Base-by-base conservation (phyloP, 177 flowering plant genomes). In the Vitis hybrid region DNA sequence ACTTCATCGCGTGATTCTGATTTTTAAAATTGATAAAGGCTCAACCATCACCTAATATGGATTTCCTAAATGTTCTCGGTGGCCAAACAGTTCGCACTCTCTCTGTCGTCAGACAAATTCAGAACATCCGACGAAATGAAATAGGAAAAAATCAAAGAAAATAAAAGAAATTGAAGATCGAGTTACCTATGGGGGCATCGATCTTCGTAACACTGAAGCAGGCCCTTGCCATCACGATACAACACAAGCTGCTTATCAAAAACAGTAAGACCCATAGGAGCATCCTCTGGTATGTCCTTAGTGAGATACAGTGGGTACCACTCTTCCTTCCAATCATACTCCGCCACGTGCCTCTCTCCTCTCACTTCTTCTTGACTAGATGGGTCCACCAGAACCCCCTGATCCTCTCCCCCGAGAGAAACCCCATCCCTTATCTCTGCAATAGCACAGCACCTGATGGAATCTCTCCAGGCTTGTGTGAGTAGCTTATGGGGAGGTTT, bases 241-340 rank as follows among this genome's bases (percentile, higher is more conserved):
- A 94, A 66, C 16, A 94, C 97, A 10, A 94, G 22, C 74, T 90
- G 92, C 81, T 83, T 80, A 49, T 90, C 90, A 68, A 85, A 94
- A n/a, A 94, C 97, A 14, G 89, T 88, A 71, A 94, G 87, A 1
- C 98, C 98, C 71, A 93, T 67, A 67, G 98, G 98, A 10, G 99
- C 92, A 77, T 95, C 98, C 59, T 91, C 96, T 0, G 98, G 99
- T 0, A 93, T 76, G 68, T 93, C 76, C 59, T 76, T 71, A 7
- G 92, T 80, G 19, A 95, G 85, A 74, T 95, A 93, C 11, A 95
- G 81, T 4, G 97, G 98, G 68, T 95, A 95, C 99, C 99, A 95
- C 63, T 93, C 99, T 65, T 91, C 87, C 15, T 82, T 87, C 99
- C 99, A 93, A 65, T 95, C 88, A 73, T 91, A 95, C 9, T 86